Base-by-base conservation (phyloP, 345 rosid genomes). In the Reutealis trisperma region DNA sequence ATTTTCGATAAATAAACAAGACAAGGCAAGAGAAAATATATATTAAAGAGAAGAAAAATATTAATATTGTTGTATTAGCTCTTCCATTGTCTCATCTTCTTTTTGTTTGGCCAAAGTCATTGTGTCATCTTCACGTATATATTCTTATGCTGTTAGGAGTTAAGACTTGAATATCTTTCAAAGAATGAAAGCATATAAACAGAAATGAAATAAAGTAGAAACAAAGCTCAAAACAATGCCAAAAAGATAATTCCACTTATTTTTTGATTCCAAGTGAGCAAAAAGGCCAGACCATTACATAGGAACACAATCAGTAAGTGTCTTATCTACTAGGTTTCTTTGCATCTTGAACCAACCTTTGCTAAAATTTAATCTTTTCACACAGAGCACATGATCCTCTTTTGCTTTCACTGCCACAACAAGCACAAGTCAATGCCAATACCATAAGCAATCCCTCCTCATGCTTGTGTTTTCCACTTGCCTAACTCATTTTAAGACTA, bases 251-350 rank as follows among this genome's bases (percentile, higher is more conserved):
- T 37, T 49, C 75, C 76, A 41, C 45, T 63, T 32, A 19, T 37
- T 63, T 37, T 63, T 54, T 6, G 25, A 72, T 70, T 77, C 80
- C 70, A 9, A n/a, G 34, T 34, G 2, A 52, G 37, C 11, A 47
- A 44, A 70, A 61, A 24, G 75, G 34, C 52, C n/a, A 52, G 30
- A 63, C 68, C 60, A n/a, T 47, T 41, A 16, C 60, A 67, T 13
- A 52, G 63, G 55, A 49, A 71, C n/a, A 76, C 80, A 34, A 25
- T 47, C 70, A 78, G 1, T 49, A 44, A 8, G 64, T 21, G 37
- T 58, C 72, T 9, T 45, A 66, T 67, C 41, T 67, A 32, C 77
- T 24, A 58, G 44, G 54, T 79, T 59, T 79, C 73, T 79, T 59
- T 73, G 62, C 77, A 78, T 67, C 54, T 34, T 34, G 37, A 61